These are phyloP conservation scores for Blastocystis sp. DNA, from an alignment of 352 stramenopile species.

Conservation along the genomic window DNA sequence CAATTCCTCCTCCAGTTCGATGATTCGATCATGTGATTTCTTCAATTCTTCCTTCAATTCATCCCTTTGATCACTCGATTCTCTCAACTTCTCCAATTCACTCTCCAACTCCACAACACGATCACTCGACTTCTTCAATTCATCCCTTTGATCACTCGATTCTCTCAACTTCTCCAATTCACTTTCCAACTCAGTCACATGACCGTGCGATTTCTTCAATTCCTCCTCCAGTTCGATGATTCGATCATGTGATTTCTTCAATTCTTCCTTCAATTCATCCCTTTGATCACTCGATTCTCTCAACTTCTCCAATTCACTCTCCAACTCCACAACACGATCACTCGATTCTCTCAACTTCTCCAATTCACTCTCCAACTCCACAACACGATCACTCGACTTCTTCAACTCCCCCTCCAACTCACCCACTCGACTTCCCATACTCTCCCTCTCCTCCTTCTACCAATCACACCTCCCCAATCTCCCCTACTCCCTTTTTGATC, in stretches of 20 bases:
- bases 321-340: background rate
- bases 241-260: background rate
- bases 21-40: background rate
- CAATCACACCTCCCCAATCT: background rate
- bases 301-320: background rate
- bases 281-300: background rate
- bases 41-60: background rate
- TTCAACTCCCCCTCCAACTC: background rate
- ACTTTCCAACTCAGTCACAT: too few relatives aligned
- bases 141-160: too few relatives aligned
- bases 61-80: too few relatives aligned
- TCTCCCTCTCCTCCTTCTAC: background rate
- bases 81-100: too few relatives aligned
- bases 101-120: too few relatives aligned
- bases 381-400: background rate
- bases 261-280: background rate
- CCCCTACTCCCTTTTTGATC: constrained; percentile 3
- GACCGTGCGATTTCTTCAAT: too few relatives aligned
- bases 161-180: too few relatives aligned
- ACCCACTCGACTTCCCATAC: background rate
- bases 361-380: background rate
- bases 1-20: background rate
- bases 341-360: background rate
- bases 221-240: too few relatives aligned
- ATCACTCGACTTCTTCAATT: too few relatives aligned